phyloP scores from a whole-genome alignment of 352 stramenopile genomes.

The Phytophthora boehmeriae region DNA sequence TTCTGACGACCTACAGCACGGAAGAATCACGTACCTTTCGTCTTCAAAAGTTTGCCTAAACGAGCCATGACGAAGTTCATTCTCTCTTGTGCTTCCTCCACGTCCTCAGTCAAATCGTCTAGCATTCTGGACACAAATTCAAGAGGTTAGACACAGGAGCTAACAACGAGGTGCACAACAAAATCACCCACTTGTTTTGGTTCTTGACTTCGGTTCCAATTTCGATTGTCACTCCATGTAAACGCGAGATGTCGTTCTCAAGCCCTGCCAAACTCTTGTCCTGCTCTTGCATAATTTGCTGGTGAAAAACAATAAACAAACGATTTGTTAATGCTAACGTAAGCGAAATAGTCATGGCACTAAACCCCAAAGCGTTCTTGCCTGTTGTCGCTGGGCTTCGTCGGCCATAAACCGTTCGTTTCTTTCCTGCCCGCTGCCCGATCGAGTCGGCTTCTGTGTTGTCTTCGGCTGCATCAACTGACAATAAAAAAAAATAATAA shows the following conservation, averaged over 20 bases:
- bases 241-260: constrained; percentile 50
- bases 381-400: constrained; percentile 59
- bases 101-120: constrained; percentile 70
- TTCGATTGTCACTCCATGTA: constrained; percentile 72
- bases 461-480: constrained; percentile 50
- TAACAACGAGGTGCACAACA: not conserved
- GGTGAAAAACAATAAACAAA: constrained; percentile 8
- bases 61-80: constrained; percentile 87
- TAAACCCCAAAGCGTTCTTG: constrained; percentile 12
- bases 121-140: constrained; percentile 58
- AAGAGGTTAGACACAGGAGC: not conserved
- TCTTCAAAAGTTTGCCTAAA: constrained; percentile 81
- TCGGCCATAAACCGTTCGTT: constrained; percentile 66
- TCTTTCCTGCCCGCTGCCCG: constrained; percentile 29
- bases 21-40: constrained; percentile 57
- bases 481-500: not conserved
- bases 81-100: constrained; percentile 75
- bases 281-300: constrained; percentile 79
- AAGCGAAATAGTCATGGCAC: too few species aligned
- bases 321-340: not conserved
- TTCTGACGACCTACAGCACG: not conserved
- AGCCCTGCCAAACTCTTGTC: constrained; percentile 67
- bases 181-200: constrained; percentile 70
- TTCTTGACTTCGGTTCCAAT: constrained; percentile 76
- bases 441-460: constrained; percentile 7